Conservation (phyloP, 192 early-diverging fungal species). For the Physocladia obscura region DNA sequence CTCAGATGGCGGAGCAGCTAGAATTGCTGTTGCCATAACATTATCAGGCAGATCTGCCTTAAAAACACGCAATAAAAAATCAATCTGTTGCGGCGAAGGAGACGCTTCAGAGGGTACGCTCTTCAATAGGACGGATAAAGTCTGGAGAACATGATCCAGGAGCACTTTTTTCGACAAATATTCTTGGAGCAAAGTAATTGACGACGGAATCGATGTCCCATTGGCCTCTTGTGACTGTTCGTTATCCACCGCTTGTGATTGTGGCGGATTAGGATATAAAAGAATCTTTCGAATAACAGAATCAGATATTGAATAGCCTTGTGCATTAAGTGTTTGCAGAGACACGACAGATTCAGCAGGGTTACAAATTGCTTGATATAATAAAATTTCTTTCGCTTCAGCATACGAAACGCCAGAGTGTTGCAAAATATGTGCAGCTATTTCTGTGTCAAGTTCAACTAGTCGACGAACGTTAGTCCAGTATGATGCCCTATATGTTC, state of each 20-base stretch:
- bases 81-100: background rate
- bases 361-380: background rate
- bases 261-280: background rate
- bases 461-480: background rate
- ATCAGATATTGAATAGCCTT: background rate
- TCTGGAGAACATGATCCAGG: background rate
- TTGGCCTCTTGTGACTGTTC: no score
- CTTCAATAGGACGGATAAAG: background rate
- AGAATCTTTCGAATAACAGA: background rate
- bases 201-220: background rate
- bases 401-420: background rate
- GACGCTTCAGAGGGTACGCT: background rate
- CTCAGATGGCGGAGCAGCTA: slow-evolving; percentile 2
- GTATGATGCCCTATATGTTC: slow-evolving; percentile 1
- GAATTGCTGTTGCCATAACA: background rate
- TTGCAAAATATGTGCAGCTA: background rate
- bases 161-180: background rate
- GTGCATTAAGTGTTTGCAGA: no score
- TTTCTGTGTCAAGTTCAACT: slow-evolving; percentile 1
- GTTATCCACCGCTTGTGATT: no score
- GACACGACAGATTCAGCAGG: background rate
- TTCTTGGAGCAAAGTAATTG: slow-evolving; percentile 1
- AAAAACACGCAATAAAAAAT: background rate
- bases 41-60: background rate
- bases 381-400: slow-evolving; percentile 2